phyloP scores from a whole-genome alignment of 768 basidiomycete genomes.

The Suillus ampliporus region DNA sequence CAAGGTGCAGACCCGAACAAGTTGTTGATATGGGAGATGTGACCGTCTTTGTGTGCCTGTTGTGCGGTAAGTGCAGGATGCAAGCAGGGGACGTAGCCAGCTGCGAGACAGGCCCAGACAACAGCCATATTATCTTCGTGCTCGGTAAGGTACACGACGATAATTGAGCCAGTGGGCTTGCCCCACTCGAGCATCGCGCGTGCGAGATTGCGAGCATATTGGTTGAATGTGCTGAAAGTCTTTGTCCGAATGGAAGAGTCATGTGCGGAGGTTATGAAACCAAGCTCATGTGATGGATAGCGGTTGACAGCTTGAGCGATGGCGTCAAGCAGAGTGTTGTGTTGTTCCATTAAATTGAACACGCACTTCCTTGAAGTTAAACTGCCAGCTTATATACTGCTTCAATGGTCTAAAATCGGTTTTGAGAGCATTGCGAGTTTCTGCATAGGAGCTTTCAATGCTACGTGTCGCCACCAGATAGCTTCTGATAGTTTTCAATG shows the following conservation, averaged over 20 bases:
- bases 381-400: too few species aligned
- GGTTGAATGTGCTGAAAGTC: slow-evolving; percentile 27
- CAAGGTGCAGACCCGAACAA: slow-evolving; percentile 37
- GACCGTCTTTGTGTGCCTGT: slow-evolving; percentile 36
- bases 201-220: slow-evolving; percentile 21
- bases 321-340: background rate
- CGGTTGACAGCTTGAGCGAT: background rate
- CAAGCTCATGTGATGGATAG: slow-evolving; percentile 23
- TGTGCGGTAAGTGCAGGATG: slow-evolving; percentile 40
- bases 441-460: too few species aligned
- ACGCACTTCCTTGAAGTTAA: too few species aligned
- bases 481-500: too few species aligned
- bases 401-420: too few species aligned
- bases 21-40: slow-evolving; percentile 34
- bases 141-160: slow-evolving; percentile 36
- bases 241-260: slow-evolving; percentile 35
- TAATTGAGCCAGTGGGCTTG: slow-evolving; percentile 30
- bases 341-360: too few species aligned
- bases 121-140: slow-evolving; percentile 40
- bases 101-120: slow-evolving; percentile 37
- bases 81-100: slow-evolving; percentile 38
- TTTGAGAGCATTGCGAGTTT: too few species aligned
- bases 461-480: too few species aligned
- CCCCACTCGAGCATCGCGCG: slow-evolving; percentile 28
- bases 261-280: slow-evolving; percentile 34